Percentiles rank a stretch among this genome's conserved stretches.
Evolutionary conservation across 2,329 filamentous ascomycete species (phyloP).

Genomic region (Coniochaeta sp.): DNA sequence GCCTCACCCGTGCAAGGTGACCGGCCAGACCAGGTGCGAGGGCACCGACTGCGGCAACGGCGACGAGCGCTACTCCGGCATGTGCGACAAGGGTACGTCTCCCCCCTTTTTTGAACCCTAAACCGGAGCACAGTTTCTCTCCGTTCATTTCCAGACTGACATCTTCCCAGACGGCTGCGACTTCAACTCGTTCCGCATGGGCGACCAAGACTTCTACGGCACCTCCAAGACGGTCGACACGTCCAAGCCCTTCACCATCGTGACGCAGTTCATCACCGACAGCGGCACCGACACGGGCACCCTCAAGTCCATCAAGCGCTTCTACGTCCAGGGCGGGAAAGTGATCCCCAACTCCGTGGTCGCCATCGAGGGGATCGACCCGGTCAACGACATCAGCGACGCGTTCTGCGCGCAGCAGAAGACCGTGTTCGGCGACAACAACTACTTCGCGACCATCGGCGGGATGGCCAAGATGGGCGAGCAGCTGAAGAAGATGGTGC

Average conservation of each 20-base stretch:
- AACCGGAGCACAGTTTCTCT: neutral
- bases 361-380: conserved; percentile 17
- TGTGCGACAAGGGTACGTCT: conserved; percentile 42
- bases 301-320: conserved; percentile 44
- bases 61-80: conserved; percentile 39
- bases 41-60: conserved; percentile 34
- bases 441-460: conserved; percentile 40
- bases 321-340: conserved; percentile 49
- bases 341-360: conserved; percentile 37
- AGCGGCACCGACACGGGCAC: conserved; percentile 34
- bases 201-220: conserved; percentile 49
- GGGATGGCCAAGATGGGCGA: conserved; percentile 47
- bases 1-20: conserved; percentile 46
- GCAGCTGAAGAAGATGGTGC: conserved; percentile 22
- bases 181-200: conserved; percentile 54
- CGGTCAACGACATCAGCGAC: conserved; percentile 35
- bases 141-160: neutral
- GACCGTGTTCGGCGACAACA: conserved; percentile 40
- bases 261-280: conserved; percentile 45
- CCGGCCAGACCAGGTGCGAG: conserved; percentile 36
- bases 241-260: conserved; percentile 44
- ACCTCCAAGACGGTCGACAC: conserved; percentile 44
- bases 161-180: conserved; percentile 43
- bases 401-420: conserved; percentile 49
- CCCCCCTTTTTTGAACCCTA: neutral